Base-by-base conservation (phyloP, 768 basidiomycete genomes). In the Auricularia cornea region DNA sequence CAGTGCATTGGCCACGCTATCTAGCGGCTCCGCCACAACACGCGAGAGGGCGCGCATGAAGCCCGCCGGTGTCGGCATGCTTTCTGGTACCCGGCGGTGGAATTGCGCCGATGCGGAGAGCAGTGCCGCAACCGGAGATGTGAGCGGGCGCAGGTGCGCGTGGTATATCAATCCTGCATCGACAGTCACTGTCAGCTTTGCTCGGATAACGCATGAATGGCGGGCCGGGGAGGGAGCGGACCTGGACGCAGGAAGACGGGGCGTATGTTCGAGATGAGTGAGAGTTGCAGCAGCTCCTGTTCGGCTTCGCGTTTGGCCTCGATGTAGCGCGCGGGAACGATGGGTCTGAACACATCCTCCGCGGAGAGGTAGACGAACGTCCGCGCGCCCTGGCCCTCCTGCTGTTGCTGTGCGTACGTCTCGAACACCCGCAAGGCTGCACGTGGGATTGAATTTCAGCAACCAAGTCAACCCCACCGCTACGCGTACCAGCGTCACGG, bases 251-350 rank as follows among this genome's bases (percentile, higher is more conserved):
- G 81, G 74, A 90, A 91, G 20, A 96, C 84, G 10, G 84, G 87
- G 70, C 28, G 75, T 74, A 56, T 72, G 44, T 23, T 48, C 44
- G 44, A 48, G 23, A 20, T 6, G 6, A 23, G 44, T 2, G 20
- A 48, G 44, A 48, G 35, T 32, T 77, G 71, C 54, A 78, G 79
- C 64, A 98, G 91, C 33, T 77, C 78, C 38, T 75, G 70, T 72
- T 99, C 97, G 8, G 97, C 94, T 69, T 94, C 85, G 23, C 95
- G 85, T 77, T 99, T 99, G n/a, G 92, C 89, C 71, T 89, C 82
- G 69, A 98, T 93, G 76, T 99, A 99, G 38, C 90, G 78, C 0
- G 83, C 80, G 31, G 94, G 86, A 59, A 98, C 83, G 69, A 96
- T 70, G 30, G 96, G 97, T 16, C 92, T 85, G 75, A 86, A 94